These are phyloP conservation scores for Phyllosticta ampelicida DNA, from an alignment of 2,329 filamentous ascomycete genomes.

Conservation along the genomic window DNA sequence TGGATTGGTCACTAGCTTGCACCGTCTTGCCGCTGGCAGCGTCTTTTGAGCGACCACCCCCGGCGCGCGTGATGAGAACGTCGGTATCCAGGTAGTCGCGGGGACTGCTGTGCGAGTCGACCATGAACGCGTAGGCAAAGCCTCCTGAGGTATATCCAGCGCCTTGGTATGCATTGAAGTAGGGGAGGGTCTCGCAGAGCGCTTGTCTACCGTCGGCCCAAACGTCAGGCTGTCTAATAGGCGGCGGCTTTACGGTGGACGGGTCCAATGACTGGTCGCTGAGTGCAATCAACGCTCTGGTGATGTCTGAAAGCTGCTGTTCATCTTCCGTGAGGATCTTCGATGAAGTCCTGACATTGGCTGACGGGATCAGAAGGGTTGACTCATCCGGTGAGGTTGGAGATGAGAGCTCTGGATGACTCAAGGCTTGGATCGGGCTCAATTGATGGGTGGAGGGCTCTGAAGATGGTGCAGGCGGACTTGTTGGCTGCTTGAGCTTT, in stretches of 20 bases:
- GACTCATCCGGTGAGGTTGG: not conserved
- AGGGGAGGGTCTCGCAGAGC: constrained; percentile 53
- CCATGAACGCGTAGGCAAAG: constrained; percentile 46
- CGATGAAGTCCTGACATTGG: not conserved
- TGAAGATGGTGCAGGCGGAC: not conserved
- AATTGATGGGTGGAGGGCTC: not conserved
- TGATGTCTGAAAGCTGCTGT: not conserved
- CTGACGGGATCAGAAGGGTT: not conserved
- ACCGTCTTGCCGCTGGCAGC: constrained; percentile 35
- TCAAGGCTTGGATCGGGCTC: not conserved
- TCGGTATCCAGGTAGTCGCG: constrained; percentile 51
- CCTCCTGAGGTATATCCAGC: constrained; percentile 44
- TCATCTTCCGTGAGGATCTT: not conserved
- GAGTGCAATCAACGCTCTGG: not conserved
- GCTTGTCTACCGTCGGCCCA: constrained; percentile 50
- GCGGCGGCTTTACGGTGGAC: constrained; percentile 16
- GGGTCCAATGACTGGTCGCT: not conserved
- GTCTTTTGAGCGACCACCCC: constrained; percentile 43
- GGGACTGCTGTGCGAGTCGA: constrained; percentile 43
- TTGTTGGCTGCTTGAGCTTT: not conserved
- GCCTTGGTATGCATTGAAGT: constrained; percentile 51
- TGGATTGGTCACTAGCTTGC: constrained; percentile 36
- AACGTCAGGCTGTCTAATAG: constrained; percentile 35
- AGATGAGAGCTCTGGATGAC: not conserved
- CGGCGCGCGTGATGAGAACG: constrained; percentile 52